These are phyloP conservation scores for Arthroderma uncinatum DNA, from an alignment of 2,329 filamentous ascomycete species.

Conservation along the genomic window DNA sequence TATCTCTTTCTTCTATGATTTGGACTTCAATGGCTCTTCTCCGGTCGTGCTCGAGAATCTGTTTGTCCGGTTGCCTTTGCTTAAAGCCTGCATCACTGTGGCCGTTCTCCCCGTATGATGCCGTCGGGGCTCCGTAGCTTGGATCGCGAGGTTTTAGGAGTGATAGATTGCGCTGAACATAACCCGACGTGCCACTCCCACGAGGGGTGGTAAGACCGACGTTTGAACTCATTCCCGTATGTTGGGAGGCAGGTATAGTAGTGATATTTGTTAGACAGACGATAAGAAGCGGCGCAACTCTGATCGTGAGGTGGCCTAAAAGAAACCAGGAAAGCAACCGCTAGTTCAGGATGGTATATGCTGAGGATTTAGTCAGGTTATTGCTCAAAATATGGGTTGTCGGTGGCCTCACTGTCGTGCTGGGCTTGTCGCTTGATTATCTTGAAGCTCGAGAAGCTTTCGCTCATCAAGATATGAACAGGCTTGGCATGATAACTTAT, in stretches of 20 bases:
- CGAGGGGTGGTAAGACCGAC: conserved; percentile 90
- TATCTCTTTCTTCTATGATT: conserved; percentile 79
- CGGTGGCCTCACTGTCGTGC: no score
- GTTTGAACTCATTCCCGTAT: conserved; percentile 77
- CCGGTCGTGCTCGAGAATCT: conserved; percentile 87
- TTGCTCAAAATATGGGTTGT: no score
- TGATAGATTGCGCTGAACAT: conserved; percentile 91
- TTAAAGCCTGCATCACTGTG: conserved; percentile 45
- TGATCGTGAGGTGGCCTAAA: no score
- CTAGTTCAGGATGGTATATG: no score
- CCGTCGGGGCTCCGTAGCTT: conserved; percentile 36
- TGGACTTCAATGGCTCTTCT: conserved; percentile 86
- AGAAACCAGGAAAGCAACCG: no score
- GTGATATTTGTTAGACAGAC: not conserved
- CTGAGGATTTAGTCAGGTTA: no score
- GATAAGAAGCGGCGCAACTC: not conserved
- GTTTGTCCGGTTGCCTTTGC: conserved; percentile 79
- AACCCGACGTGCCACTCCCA: conserved; percentile 91
- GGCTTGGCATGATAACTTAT: no score
- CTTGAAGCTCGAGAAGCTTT: no score
- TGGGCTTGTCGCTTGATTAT: no score
- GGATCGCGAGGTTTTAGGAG: conserved; percentile 71
- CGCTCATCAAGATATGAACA: no score
- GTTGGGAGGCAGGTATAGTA: not conserved
- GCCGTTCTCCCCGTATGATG: conserved; percentile 43